Evolutionary conservation across 2,329 filamentous ascomycete genomes (phyloP).

Genomic region (Venturia carpophila): DNA sequence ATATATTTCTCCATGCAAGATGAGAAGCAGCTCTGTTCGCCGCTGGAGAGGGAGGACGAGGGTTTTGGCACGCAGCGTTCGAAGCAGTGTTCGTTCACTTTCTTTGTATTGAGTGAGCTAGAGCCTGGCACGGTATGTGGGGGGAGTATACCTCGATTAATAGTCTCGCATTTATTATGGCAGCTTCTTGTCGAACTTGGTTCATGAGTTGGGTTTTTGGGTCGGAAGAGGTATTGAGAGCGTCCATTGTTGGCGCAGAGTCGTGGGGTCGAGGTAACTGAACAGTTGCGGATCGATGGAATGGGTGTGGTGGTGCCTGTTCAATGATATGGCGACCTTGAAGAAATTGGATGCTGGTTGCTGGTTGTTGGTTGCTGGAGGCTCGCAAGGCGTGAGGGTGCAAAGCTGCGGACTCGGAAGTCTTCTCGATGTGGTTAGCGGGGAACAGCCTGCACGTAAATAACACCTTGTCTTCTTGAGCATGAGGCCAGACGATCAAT

Average conservation of each 20-base stretch:
- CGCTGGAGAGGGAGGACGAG: constrained; percentile 41
- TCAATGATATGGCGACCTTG: background rate
- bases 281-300: background rate
- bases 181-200: constrained; percentile 46
- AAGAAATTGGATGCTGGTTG: too few relatives aligned
- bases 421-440: background rate
- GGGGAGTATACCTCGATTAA: constrained; percentile 38
- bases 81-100: constrained; percentile 51
- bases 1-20: constrained; percentile 51
- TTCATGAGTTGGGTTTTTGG: constrained; percentile 43
- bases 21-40: constrained; percentile 44
- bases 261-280: background rate
- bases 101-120: constrained; percentile 29
- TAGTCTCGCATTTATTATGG: constrained; percentile 43
- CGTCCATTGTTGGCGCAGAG: constrained; percentile 28
- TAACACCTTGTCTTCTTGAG: background rate
- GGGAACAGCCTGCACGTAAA: background rate
- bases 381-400: too few relatives aligned
- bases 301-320: background rate
- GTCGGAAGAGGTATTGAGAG: constrained; percentile 25
- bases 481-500: background rate
- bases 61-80: constrained; percentile 48
- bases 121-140: background rate
- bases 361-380: too few relatives aligned
- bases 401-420: background rate